phyloP scores from a whole-genome alignment of 2,329 filamentous ascomycete species.

The Ophiognomonia clavigignenti-juglandacearum region DNA sequence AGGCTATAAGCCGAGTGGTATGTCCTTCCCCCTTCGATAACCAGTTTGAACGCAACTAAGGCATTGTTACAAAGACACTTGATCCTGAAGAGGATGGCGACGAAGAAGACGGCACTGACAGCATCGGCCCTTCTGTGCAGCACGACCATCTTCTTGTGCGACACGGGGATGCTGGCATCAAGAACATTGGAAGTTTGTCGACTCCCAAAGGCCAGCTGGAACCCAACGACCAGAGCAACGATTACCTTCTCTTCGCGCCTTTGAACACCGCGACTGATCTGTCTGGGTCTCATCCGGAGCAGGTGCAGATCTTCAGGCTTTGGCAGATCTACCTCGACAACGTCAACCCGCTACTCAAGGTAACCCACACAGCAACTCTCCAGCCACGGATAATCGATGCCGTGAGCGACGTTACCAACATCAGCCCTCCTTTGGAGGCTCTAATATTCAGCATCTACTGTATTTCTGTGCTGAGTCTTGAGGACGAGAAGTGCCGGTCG shows the following conservation, averaged over 20 bases:
- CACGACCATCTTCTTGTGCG: no score
- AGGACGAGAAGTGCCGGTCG: slow-evolving; percentile 34
- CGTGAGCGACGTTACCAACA: slow-evolving; percentile 32
- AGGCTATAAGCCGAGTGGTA: slow-evolving; percentile 39
- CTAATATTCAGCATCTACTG: slow-evolving; percentile 53
- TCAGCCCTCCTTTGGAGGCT: slow-evolving; percentile 41
- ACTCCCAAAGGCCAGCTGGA: not conserved
- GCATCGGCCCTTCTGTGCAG: no score
- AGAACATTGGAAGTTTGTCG: not conserved
- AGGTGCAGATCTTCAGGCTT: slow-evolving; percentile 39
- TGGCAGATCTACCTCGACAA: slow-evolving; percentile 58
- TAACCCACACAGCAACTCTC: slow-evolving; percentile 51
- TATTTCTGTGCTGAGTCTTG: slow-evolving; percentile 36
- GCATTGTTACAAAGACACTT: not conserved
- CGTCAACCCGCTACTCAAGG: slow-evolving; percentile 54
- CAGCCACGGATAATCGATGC: slow-evolving; percentile 49
- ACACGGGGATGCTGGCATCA: slow-evolving; percentile 22
- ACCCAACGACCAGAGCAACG: slow-evolving; percentile 25
- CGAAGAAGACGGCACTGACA: no score
- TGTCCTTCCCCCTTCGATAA: slow-evolving; percentile 6
- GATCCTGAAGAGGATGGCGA: not conserved
- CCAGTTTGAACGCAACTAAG: not conserved
- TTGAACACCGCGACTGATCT: slow-evolving; percentile 37
- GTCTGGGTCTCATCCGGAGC: slow-evolving; percentile 43
- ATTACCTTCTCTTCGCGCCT: slow-evolving; percentile 49